Conservation (phyloP, 305 asterid genomes). For the Fraxinus floribunda region DNA sequence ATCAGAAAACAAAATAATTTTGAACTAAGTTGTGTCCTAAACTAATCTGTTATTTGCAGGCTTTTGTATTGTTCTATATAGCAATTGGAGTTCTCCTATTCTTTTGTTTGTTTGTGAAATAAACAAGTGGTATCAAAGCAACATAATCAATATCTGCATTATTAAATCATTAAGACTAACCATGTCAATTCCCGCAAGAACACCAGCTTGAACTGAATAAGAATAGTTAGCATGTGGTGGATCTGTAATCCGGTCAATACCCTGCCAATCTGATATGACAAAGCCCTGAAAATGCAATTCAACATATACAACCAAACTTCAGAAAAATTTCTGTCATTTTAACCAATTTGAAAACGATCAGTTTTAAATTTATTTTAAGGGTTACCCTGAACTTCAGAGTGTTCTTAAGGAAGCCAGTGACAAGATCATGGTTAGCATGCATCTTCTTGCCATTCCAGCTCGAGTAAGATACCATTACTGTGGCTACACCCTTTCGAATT, state of each 20-base stretch:
- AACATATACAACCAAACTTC: background rate
- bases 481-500: slow-evolving; percentile 49
- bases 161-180: slow-evolving; percentile 23
- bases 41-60: background rate
- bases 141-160: background rate
- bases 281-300: slow-evolving; percentile 39
- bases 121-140: background rate
- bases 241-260: slow-evolving; percentile 47
- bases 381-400: slow-evolving; percentile 52
- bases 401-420: slow-evolving; percentile 54
- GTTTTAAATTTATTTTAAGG: background rate
- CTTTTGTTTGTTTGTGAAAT: background rate
- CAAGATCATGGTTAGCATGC: slow-evolving; percentile 49
- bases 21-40: background rate
- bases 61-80: background rate
- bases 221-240: slow-evolving; percentile 59
- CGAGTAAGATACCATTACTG: slow-evolving; percentile 52
- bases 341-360: background rate
- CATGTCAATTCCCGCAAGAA: slow-evolving; percentile 65
- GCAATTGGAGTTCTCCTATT: background rate
- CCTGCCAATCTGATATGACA: slow-evolving; percentile 54
- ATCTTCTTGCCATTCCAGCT: slow-evolving; percentile 55
- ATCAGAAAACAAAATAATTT: background rate
- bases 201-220: slow-evolving; percentile 49
- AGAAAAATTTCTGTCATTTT: background rate